Conservation (phyloP, 2,329 filamentous ascomycete species). For the Sordariomycetes sp. region DNA sequence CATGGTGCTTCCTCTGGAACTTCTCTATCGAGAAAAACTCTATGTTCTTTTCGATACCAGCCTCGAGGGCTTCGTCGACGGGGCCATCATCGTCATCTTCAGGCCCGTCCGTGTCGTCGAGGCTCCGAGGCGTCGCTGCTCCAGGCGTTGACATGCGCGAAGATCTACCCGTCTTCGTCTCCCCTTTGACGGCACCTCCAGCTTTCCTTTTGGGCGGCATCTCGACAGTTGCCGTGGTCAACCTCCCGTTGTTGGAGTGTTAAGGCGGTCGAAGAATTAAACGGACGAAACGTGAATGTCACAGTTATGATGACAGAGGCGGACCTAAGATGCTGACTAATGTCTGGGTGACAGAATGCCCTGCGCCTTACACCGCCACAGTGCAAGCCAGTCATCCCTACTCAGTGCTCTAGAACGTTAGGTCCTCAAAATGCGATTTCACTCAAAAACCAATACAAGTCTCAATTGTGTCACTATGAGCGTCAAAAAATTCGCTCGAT, state of each 20-base stretch:
- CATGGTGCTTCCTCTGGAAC: constrained; percentile 36
- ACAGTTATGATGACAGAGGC: not conserved
- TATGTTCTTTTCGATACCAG: constrained; percentile 48
- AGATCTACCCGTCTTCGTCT: constrained; percentile 44
- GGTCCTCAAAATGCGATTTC: no score
- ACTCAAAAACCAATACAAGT: no score
- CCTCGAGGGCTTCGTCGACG: constrained; percentile 41
- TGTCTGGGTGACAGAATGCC: no score
- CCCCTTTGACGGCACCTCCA: constrained; percentile 31
- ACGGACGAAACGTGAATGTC: not conserved
- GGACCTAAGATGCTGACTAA: not conserved
- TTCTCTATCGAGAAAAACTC: constrained; percentile 48
- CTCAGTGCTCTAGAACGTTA: no score
- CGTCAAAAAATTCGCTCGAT: no score
- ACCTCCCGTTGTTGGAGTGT: not conserved
- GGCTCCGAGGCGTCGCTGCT: constrained; percentile 48
- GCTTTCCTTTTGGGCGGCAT: constrained; percentile 72
- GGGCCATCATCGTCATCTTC: constrained; percentile 36
- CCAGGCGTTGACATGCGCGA: constrained; percentile 53
- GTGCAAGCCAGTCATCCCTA: not conserved
- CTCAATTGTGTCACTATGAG: no score
- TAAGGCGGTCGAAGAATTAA: not conserved
- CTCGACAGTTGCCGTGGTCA: not conserved
- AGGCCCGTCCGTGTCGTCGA: constrained; percentile 42
- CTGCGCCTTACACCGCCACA: no score